Conservation (phyloP, 164 flowering plant species). For the Houttuynia cordata region DNA sequence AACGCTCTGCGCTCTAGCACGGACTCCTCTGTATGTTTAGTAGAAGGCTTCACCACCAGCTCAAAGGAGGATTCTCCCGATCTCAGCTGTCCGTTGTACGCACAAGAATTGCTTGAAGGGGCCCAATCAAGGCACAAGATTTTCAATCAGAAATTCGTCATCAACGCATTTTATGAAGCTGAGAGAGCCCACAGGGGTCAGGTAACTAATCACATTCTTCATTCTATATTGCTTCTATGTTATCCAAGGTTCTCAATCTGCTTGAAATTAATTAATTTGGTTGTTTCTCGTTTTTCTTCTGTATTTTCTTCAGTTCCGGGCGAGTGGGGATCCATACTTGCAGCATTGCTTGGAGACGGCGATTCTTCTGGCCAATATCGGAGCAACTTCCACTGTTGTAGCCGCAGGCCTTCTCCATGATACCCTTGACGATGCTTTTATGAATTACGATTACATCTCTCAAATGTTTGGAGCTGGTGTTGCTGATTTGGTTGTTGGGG, state of each 20-base stretch:
- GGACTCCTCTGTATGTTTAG: conserved; percentile 28
- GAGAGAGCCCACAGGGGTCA: conserved; percentile 96
- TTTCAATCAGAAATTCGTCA: conserved; percentile 57
- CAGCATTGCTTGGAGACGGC: conserved; percentile 96
- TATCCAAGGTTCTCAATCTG: not conserved
- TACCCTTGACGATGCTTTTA: conserved; percentile 74
- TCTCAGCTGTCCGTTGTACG: conserved; percentile 37
- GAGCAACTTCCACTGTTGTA: conserved; percentile 79
- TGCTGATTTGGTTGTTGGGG: conserved; percentile 91
- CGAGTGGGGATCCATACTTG: conserved; percentile 93
- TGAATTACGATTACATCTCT: conserved; percentile 50
- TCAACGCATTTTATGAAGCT: conserved; percentile 83
- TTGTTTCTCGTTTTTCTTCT: not conserved
- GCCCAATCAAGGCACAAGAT: conserved; percentile 69
- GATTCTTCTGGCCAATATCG: conserved; percentile 60
- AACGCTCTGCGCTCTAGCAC: conserved; percentile 61
- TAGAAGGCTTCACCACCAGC: conserved; percentile 23
- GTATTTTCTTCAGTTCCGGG: conserved; percentile 48
- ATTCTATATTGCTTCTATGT: not conserved
- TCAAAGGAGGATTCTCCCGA: conserved; percentile 49
- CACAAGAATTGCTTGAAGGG: conserved; percentile 40
- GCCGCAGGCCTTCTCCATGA: conserved; percentile 96
- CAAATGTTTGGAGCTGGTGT: conserved; percentile 66
- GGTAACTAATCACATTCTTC: conserved; percentile 26
- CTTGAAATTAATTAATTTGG: not conserved